Conservation (phyloP, 2,329 filamentous ascomycete genomes). For the Neocatenulostroma microsporum region DNA sequence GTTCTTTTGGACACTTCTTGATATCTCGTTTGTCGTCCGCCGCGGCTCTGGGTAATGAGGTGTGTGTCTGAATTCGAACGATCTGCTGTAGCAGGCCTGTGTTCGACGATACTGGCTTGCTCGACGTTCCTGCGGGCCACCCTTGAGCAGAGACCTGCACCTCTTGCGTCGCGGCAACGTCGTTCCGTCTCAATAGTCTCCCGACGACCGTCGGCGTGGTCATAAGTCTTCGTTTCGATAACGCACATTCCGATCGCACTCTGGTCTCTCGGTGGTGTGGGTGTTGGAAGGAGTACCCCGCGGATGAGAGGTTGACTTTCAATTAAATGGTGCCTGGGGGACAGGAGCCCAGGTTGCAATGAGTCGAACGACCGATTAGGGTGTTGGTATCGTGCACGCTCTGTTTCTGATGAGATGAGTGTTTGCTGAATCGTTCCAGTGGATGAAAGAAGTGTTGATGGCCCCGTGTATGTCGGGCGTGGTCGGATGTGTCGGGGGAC, state of each 20-base stretch:
- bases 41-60: conserved; percentile 17
- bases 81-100: conserved; percentile 13
- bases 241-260: conserved; percentile 25
- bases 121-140: conserved; percentile 13
- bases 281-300: too few relatives aligned
- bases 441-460: not conserved
- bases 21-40: conserved; percentile 18
- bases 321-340: too few relatives aligned
- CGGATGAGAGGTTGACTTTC: too few relatives aligned
- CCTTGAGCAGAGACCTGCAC: conserved; percentile 15
- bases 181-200: conserved; percentile 15
- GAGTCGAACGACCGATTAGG: too few relatives aligned
- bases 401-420: not conserved
- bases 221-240: conserved; percentile 23
- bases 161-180: conserved; percentile 18
- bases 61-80: not conserved
- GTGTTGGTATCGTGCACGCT: not conserved
- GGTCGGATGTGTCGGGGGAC: too few relatives aligned
- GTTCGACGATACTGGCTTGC: conserved; percentile 15
- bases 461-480: too few relatives aligned
- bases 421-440: not conserved
- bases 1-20: conserved; percentile 14
- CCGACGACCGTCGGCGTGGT: conserved; percentile 17
- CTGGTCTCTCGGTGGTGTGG: too few relatives aligned
- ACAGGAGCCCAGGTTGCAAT: too few relatives aligned